Percentiles rank a stretch among this genome's conserved stretches.
These are phyloP conservation scores for Ambrosiella cleistominuta DNA, from an alignment of 2,329 filamentous ascomycete genomes.

Conservation along the genomic window DNA sequence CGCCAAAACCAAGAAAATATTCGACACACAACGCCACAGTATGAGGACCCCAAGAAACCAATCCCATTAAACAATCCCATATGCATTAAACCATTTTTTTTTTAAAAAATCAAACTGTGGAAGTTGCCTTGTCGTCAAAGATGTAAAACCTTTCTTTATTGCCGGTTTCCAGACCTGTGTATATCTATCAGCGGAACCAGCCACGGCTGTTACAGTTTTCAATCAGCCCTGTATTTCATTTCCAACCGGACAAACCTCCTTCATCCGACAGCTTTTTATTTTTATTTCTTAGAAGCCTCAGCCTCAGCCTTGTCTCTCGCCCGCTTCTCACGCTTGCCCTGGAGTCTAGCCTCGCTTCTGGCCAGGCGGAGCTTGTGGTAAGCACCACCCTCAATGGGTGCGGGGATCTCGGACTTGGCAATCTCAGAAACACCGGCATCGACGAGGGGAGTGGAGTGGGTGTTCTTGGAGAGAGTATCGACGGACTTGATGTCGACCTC, in stretches of 20 bases:
- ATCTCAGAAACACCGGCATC: conserved; percentile 52
- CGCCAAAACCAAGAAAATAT: conserved; percentile 8
- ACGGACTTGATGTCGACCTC: conserved; percentile 53
- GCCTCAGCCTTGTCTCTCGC: conserved; percentile 73
- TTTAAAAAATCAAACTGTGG: conserved; percentile 7
- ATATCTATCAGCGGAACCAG: conserved; percentile 6
- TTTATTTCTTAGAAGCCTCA: conserved; percentile 73
- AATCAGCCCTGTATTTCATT: conserved; percentile 6
- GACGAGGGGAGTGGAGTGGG: conserved; percentile 53
- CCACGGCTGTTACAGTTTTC: conserved; percentile 10
- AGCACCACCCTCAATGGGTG: conserved; percentile 61
- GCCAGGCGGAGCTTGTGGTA: conserved; percentile 73
- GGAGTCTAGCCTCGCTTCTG: conserved; percentile 64
- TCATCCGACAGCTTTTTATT: conserved; percentile 22
- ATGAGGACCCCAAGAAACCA: conserved; percentile 24
- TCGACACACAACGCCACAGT: conserved; percentile 12
- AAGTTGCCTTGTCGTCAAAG: neutral
- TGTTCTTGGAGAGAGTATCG: conserved; percentile 31
- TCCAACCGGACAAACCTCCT: neutral
- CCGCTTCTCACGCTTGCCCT: conserved; percentile 84
- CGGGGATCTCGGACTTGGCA: conserved; percentile 65
- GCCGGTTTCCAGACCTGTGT: conserved; percentile 10
- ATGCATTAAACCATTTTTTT: conserved; percentile 13
- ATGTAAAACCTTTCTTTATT: conserved; percentile 21
- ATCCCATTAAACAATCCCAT: conserved; percentile 17